Evolutionary conservation across 1,139 yeast genomes (phyloP), one percentile per base, ranked within the genome.

Genomic region (Yamadazyma trypodendri): DNA sequence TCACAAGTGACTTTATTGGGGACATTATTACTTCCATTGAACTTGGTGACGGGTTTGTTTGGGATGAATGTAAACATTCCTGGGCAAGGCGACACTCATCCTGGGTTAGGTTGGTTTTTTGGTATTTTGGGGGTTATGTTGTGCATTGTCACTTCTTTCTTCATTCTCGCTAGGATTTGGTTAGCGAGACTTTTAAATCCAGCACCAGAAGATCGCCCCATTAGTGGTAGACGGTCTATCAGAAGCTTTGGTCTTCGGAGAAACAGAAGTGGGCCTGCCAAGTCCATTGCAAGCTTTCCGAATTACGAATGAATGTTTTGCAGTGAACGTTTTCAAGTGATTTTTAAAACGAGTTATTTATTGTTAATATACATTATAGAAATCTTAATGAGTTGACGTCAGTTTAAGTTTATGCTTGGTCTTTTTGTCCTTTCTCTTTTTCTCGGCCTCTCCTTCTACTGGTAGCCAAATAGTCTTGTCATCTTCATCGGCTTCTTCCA

Each of bases 31-130:
- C 84, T 92, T 47, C 97, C 97, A 8, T 75, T 90, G 72, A 92
- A 90, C 58, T 68, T 92, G 46, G 75, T 92, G 25, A 89, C 97
- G 1, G 97, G 97, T 58, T 60, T 90, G 45, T 92, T 90, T 62
- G 97, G 98, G 52, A 92, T 92, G 98, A 92, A 92, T 60, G 97
- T 92, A 13, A 62, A 55, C 14, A 89, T 90, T 15, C 97, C 97
- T 0, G 96, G 96, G 11, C 64, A 76, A 49, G 68, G 55, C 6
- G 71, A 52, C 0, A 54, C 49, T 1, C 28, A 30, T 10, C 15
- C 34, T 2, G 37, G 42, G 4, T 46, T 54, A 8, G 48, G 40
- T 3, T 65, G 70, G 71, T 66, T 64, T 40, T 63, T 63, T 37
- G 69, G 70, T 2, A 65, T 65, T 35, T 39, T 67, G 24, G 75